Evolutionary conservation across 106 monocot genomes (phyloP).

Genomic region (Allium cepa): DNA sequence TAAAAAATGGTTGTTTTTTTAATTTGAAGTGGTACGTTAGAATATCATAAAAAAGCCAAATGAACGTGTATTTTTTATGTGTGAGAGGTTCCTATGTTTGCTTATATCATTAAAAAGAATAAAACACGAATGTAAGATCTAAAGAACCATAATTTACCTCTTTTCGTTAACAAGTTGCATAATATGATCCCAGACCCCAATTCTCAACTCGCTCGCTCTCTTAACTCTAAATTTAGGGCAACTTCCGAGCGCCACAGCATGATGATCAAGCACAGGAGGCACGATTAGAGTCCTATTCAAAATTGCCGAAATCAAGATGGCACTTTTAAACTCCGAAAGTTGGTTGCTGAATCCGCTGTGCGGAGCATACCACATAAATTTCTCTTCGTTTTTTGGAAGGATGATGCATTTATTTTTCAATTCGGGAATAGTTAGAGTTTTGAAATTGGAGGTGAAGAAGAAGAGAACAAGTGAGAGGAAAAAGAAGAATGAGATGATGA

Average conservation of each 20-base stretch:
- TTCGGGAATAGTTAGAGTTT: constrained; percentile 6
- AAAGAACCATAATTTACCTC: constrained; percentile 36
- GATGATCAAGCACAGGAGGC: constrained; percentile 93
- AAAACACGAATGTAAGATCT: too few relatives aligned
- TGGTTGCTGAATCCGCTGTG: constrained; percentile 99
- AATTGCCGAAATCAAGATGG: constrained; percentile 53
- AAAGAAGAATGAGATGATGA: constrained; percentile 18
- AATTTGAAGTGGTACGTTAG: too few relatives aligned
- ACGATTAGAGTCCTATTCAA: constrained; percentile 89
- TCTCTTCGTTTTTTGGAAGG: constrained; percentile 10
- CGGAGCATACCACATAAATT: constrained; percentile 81
- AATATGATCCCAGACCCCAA: constrained; percentile 72
- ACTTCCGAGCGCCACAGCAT: constrained; percentile 86
- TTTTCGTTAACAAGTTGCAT: constrained; percentile 37
- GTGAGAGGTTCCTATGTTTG: too few relatives aligned
- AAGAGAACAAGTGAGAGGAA: constrained; percentile 20
- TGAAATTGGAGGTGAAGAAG: constrained; percentile 21
- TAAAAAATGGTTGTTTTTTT: too few relatives aligned
- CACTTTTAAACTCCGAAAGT: constrained; percentile 75
- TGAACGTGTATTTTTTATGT: too few relatives aligned
- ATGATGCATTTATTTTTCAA: constrained; percentile 6
- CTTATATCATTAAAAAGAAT: not conserved
- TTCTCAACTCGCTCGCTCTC: constrained; percentile 34
- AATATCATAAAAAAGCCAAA: too few relatives aligned
- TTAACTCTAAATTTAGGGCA: constrained; percentile 95